Evolutionary conservation across 768 basidiomycete species (phyloP), one percentile per base, ranked within the genome.

Genomic region (Wakefieldia striispora): DNA sequence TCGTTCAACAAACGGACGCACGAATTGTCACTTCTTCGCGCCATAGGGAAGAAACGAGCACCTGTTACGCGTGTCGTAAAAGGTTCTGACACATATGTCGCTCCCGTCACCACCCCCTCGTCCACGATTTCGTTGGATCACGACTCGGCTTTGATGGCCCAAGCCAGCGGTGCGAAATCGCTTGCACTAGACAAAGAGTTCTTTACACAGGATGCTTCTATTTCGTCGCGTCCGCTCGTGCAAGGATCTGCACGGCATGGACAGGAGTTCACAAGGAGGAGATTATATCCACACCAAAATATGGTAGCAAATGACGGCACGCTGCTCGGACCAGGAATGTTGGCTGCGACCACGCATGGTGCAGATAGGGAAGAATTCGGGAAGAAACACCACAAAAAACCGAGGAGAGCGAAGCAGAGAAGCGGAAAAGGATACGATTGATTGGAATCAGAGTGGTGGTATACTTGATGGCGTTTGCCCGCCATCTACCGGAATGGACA

Each of bases 371-470:
- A 65, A 52, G 66, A 57, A 16, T 57, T 66, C 1, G 81, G 79
- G 14, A 95, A 95, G 74, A 93, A 91, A 64, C 84, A 83, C 56
- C 88, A 92, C 73, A 97, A 92, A 70, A 88, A 85, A 64, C 70
- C 77, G 70, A 86, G 88, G 63, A 72, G 84, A 41, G 80, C 80
- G 41, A 98, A 98, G 72, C 88, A 95, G 69, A 75, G 95, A 54
- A 93, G 91, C 62, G 95, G 95, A 13, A 87, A 82, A 62, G 95
- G 95, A 20, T 98, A 97, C 59, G 95, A 97, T 66, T 80, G 62
- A 66, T 27, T 19, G 20, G 26, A 26, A 26, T 7, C 26, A 26
- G 8, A 43, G 16, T 40, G 20, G 20, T 12, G 17, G 20, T 8
- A 26, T 8, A 8, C 3, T 26, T 26, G 26, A 26, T 7, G 26